A percentile compares a stretch with the other conserved stretches of the same genome.
These are phyloP conservation scores for Rhodotorula sp. DNA, from an alignment of 1,284 basidiomycete genomes.

Conservation along the genomic window DNA sequence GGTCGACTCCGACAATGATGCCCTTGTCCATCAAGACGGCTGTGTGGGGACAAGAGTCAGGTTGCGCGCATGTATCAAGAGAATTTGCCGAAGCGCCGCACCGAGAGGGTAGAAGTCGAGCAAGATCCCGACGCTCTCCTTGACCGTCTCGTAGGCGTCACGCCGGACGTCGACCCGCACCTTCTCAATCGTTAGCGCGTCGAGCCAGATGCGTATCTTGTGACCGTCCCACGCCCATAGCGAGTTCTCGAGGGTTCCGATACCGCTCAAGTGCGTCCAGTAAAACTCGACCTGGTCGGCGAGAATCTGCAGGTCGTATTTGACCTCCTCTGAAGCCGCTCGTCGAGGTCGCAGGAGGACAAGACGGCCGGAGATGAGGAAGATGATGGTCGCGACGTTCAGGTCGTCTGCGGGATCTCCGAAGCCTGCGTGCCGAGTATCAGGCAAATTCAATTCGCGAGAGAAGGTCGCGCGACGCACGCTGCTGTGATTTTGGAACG, in stretches of 20 bases:
- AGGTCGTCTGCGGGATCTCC: constrained; percentile 94
- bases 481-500: constrained; percentile 87
- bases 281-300: constrained; percentile 95
- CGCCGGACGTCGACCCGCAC: constrained; percentile 42
- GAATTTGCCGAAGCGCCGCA: constrained; percentile 53
- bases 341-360: constrained; percentile 64
- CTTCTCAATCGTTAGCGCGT: constrained; percentile 84
- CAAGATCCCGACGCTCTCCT: constrained; percentile 86
- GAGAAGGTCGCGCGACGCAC: constrained; percentile 54
- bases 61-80: constrained; percentile 9
- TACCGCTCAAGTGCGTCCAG: constrained; percentile 94
- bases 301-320: constrained; percentile 96
- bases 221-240: constrained; percentile 95
- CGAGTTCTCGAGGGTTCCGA: constrained; percentile 90
- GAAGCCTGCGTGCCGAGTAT: constrained; percentile 58
- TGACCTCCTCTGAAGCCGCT: constrained; percentile 73
- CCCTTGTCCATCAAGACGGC: constrained; percentile 98
- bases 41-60: constrained; percentile 45
- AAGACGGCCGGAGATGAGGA: constrained; percentile 91
- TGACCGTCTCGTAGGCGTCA: constrained; percentile 61
- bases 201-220: constrained; percentile 88
- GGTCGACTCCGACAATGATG: constrained; percentile 93
- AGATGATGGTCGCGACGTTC: constrained; percentile 88
- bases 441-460: constrained; percentile 20
- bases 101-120: constrained; percentile 95